These are phyloP conservation scores for Beauveria sp. DNA, from an alignment of 2,329 filamentous ascomycete genomes.

Conservation along the genomic window DNA sequence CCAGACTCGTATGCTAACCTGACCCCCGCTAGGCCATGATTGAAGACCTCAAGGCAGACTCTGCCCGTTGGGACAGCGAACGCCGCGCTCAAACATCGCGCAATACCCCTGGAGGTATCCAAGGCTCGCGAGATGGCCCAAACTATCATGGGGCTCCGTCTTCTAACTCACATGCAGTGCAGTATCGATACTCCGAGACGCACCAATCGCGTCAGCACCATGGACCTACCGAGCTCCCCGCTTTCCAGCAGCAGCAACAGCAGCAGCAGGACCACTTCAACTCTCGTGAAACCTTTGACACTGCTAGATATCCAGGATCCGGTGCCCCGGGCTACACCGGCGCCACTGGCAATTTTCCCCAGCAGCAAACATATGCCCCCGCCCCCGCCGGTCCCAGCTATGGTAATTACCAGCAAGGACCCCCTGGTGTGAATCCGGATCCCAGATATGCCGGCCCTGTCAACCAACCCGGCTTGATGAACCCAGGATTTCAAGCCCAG, in stretches of 20 bases:
- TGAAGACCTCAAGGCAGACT: constrained; percentile 54
- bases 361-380: constrained; percentile 20
- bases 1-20: neutral
- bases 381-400: constrained; percentile 24
- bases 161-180: constrained; percentile 54
- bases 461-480: constrained; percentile 23
- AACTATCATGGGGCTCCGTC: constrained; percentile 39
- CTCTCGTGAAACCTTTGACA: constrained; percentile 34
- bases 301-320: constrained; percentile 43
- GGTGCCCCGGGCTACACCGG: constrained; percentile 42
- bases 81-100: constrained; percentile 48
- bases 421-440: constrained; percentile 25
- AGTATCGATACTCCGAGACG: constrained; percentile 49
- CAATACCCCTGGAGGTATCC: constrained; percentile 51
- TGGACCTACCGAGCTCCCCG: constrained; percentile 35
- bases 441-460: constrained; percentile 23
- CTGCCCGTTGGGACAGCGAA: constrained; percentile 54
- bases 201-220: constrained; percentile 40
- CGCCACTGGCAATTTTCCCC: constrained; percentile 29
- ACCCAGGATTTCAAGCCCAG: constrained; percentile 24
- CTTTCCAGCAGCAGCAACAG: constrained; percentile 16
- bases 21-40: constrained; percentile 47
- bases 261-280: constrained; percentile 27
- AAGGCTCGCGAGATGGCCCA: constrained; percentile 42
- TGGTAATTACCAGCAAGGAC: constrained; percentile 17